Evolutionary conservation across 805 yeast genomes (phyloP).

Genomic region (Priceomyces melissophilus): DNA sequence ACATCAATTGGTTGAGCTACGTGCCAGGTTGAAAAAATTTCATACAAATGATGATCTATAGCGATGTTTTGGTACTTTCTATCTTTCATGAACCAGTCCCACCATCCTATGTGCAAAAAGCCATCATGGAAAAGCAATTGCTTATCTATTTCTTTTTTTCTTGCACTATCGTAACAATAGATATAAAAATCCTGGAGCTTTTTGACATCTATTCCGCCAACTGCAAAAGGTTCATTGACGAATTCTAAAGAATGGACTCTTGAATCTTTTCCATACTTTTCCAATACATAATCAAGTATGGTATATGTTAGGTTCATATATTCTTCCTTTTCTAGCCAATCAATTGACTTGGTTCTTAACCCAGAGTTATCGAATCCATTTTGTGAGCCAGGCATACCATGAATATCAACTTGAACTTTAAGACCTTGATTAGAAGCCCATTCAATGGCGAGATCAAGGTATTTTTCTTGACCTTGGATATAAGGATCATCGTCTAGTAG

Average conservation of each 20-base stretch:
- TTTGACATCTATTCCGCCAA: constrained; percentile 15
- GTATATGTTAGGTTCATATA: constrained; percentile 9
- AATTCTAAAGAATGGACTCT: constrained; percentile 22
- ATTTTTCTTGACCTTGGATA: constrained; percentile 63
- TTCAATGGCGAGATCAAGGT: constrained; percentile 59
- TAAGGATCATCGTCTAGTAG: constrained; percentile 53
- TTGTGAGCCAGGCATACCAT: constrained; percentile 83
- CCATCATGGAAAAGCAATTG: constrained; percentile 15
- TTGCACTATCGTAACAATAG: constrained; percentile 13
- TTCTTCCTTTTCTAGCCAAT: constrained; percentile 12
- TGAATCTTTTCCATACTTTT: constrained; percentile 11
- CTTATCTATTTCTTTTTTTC: constrained; percentile 6
- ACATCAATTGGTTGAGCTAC: constrained; percentile 9
- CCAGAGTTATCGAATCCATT: constrained; percentile 84
- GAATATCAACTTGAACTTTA: constrained; percentile 73
- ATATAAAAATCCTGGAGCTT: constrained; percentile 20
- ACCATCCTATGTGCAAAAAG: constrained; percentile 13
- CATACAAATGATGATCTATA: constrained; percentile 27
- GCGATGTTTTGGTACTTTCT: constrained; percentile 10
- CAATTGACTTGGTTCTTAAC: constrained; percentile 32
- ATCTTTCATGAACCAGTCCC: constrained; percentile 13
- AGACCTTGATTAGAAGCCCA: constrained; percentile 65
- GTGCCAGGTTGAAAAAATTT: constrained; percentile 17
- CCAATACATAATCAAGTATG: constrained; percentile 13
- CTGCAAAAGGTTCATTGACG: constrained; percentile 29